These are phyloP conservation scores for Mycocalia duriaeana DNA, from an alignment of 1,284 basidiomycete genomes.

Conservation along the genomic window DNA sequence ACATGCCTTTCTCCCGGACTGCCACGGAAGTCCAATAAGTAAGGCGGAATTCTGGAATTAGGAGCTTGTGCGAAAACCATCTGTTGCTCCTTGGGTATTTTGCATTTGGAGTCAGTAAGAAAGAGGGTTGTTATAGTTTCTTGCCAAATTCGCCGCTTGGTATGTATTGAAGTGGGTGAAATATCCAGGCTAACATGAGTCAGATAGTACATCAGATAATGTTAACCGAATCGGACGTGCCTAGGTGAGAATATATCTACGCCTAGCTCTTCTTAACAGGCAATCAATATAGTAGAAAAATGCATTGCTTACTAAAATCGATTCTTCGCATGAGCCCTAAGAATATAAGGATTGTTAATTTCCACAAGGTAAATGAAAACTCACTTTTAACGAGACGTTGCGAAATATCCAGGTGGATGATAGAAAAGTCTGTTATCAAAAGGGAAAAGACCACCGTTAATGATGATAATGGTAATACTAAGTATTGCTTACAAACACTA, in stretches of 20 bases:
- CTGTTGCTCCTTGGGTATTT: slow-evolving; percentile 55
- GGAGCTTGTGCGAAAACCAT: slow-evolving; percentile 60
- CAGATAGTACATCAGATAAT: too few species aligned
- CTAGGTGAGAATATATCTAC: slow-evolving; percentile 78
- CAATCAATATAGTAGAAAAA: slow-evolving; percentile 52
- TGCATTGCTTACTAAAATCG: slow-evolving; percentile 75
- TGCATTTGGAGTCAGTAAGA: slow-evolving; percentile 54
- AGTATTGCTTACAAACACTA: slow-evolving; percentile 47
- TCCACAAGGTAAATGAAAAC: slow-evolving; percentile 14
- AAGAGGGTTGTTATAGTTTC: slow-evolving; percentile 71
- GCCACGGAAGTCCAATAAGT: slow-evolving; percentile 64
- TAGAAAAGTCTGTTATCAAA: slow-evolving; percentile 51
- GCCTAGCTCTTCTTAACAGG: slow-evolving; percentile 59
- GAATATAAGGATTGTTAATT: slow-evolving; percentile 5
- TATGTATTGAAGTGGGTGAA: slow-evolving; percentile 56
- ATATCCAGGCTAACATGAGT: slow-evolving; percentile 67
- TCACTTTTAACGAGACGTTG: slow-evolving; percentile 56
- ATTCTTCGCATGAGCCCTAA: slow-evolving; percentile 57
- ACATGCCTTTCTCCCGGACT: slow-evolving; percentile 71
- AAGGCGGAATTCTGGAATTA: slow-evolving; percentile 64
- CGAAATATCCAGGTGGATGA: slow-evolving; percentile 47
- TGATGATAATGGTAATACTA: too few species aligned
- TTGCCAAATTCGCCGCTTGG: slow-evolving; percentile 77
- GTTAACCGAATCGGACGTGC: too few species aligned
- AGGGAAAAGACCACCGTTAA: too few species aligned